phyloP scores from a whole-genome alignment of 352 stramenopile genomes.

The Pythium plurisporium region DNA sequence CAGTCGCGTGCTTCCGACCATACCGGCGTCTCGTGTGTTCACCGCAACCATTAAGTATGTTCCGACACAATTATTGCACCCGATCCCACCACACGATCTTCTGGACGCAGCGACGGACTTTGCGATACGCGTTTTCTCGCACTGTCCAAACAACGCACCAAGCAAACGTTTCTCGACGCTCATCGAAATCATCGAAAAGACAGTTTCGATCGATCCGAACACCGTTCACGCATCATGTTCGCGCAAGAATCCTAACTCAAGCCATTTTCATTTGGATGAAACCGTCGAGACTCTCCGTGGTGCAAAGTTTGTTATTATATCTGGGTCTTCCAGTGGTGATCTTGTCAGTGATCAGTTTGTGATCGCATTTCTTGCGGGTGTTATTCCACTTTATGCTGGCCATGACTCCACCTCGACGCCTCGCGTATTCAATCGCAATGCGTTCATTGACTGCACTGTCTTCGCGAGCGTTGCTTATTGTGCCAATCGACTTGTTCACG shows the following conservation, averaged over 20 bases:
- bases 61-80: neutral
- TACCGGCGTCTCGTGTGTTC: neutral
- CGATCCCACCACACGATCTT: neutral
- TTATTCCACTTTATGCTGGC: conserved; percentile 46
- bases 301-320: neutral
- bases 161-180: neutral
- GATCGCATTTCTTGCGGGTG: conserved; percentile 47
- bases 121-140: neutral
- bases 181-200: neutral
- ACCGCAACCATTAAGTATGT: neutral
- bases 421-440: neutral
- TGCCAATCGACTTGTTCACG: neutral
- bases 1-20: neutral
- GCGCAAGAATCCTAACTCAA: neutral
- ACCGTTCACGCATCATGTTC: neutral
- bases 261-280: neutral
- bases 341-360: conserved; percentile 51
- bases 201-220: neutral
- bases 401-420: conserved; percentile 26
- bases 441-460: neutral
- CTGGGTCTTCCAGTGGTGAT: conserved; percentile 21
- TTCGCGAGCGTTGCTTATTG: neutral
- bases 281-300: neutral
- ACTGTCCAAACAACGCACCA: neutral
- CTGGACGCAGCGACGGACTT: neutral